These are phyloP conservation scores for Echinochloa phyllopogon DNA, from an alignment of 176 grass and related monocot species.

Conservation along the genomic window DNA sequence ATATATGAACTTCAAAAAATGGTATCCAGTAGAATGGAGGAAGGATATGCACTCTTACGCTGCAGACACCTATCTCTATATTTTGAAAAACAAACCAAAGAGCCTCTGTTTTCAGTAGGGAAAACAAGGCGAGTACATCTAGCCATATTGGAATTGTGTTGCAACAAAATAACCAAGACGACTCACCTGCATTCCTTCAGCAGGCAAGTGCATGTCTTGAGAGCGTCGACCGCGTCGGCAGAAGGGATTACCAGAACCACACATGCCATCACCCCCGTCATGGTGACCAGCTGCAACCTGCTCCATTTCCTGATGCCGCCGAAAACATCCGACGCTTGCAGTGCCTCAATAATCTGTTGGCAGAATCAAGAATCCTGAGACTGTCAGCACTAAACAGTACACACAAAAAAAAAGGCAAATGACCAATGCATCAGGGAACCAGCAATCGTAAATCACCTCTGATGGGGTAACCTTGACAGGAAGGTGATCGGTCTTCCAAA, in stretches of 20 bases:
- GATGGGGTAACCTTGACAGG: slow-evolving; percentile 4
- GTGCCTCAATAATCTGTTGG: slow-evolving; percentile 45
- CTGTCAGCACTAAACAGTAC: neutral
- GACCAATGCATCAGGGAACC: neutral
- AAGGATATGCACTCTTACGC: neutral
- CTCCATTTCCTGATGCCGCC: slow-evolving; percentile 50
- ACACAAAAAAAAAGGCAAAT: neutral
- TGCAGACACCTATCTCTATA: neutral
- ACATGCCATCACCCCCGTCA: slow-evolving; percentile 69
- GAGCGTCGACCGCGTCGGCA: slow-evolving; percentile 73
- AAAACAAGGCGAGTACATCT: neutral
- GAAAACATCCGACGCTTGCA: slow-evolving; percentile 41
- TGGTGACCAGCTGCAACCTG: slow-evolving; percentile 51
- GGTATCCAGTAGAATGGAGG: neutral
- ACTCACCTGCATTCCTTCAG: slow-evolving; percentile 93
- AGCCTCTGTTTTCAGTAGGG: slow-evolving; percentile 11
- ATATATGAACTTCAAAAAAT: neutral
- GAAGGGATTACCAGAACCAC: slow-evolving; percentile 71
- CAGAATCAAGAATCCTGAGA: neutral
- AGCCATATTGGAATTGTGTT: neutral
- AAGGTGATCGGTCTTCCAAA: slow-evolving; percentile 34
- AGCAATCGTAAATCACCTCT: slow-evolving; percentile 31
- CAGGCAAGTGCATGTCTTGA: slow-evolving; percentile 97
- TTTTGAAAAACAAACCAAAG: neutral
- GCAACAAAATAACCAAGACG: neutral